Percentiles rank a stretch among this genome's conserved stretches.
Conservation (phyloP, 441 rosid genomes). For the Euphorbia corollata region DNA sequence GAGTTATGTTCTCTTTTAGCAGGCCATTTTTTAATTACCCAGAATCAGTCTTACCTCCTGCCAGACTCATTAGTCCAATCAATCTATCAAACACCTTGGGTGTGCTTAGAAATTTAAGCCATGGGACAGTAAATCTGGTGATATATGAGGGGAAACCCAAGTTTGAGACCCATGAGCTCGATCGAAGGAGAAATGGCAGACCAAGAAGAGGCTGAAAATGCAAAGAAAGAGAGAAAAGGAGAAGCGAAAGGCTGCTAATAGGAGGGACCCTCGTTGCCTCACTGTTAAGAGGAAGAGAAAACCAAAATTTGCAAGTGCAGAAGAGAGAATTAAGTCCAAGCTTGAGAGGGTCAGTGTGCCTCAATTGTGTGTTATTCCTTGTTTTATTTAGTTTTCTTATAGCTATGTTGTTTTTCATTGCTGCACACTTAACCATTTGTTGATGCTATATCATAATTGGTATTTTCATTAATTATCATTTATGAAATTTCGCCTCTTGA, state of each 20-base stretch:
- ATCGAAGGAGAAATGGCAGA: slow-evolving; percentile 74
- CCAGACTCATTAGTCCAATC: slow-evolving; percentile 13
- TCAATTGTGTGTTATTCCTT: background rate
- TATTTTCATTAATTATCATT: background rate
- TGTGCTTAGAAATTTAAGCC: slow-evolving; percentile 43
- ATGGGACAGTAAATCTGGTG: slow-evolving; percentile 66
- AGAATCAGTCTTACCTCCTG: slow-evolving; percentile 17
- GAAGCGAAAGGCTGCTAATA: slow-evolving; percentile 72
- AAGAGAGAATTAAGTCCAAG: slow-evolving; percentile 66
- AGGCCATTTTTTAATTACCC: slow-evolving; percentile 25
- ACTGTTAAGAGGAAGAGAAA: slow-evolving; percentile 53
- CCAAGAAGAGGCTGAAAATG: slow-evolving; percentile 67
- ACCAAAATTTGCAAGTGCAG: slow-evolving; percentile 60
- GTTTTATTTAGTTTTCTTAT: background rate
- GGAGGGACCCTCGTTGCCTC: slow-evolving; percentile 66
- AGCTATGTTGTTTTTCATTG: slow-evolving; percentile 4
- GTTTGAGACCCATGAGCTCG: slow-evolving; percentile 58
- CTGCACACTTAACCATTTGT: background rate
- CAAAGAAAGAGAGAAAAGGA: slow-evolving; percentile 70
- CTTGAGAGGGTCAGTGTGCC: slow-evolving; percentile 60
- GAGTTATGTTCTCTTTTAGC: background rate
- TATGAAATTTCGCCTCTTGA: background rate
- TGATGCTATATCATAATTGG: background rate
- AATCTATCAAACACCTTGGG: slow-evolving; percentile 29
- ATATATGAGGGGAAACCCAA: slow-evolving; percentile 81